Percentiles rank a stretch among this genome's conserved stretches.
Evolutionary conservation across 2,329 filamentous ascomycete genomes (phyloP).

Genomic region (Fusarium pseudograminearum): DNA sequence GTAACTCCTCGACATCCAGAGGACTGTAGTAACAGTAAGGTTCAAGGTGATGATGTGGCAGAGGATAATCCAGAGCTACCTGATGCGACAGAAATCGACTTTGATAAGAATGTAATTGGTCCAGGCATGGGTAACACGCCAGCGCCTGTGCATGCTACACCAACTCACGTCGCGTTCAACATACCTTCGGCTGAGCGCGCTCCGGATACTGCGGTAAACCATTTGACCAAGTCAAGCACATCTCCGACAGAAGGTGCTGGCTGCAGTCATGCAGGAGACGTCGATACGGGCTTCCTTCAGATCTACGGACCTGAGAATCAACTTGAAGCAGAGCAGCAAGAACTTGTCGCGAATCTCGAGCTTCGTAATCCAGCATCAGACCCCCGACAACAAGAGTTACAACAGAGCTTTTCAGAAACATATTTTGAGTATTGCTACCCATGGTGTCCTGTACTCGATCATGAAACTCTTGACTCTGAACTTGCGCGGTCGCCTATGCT

Average conservation of each 20-base stretch:
- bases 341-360: conserved; percentile 46
- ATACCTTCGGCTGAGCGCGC: not conserved
- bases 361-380: conserved; percentile 36
- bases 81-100: not conserved
- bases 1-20: not conserved
- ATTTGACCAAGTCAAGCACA: conserved; percentile 30
- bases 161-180: conserved; percentile 9
- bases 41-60: not conserved
- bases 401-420: conserved; percentile 57
- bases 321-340: conserved; percentile 48
- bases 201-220: not conserved
- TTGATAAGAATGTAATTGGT: not conserved
- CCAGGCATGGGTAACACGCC: conserved; percentile 9
- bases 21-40: not conserved
- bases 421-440: conserved; percentile 58
- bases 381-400: conserved; percentile 45
- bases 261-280: conserved; percentile 49
- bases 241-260: conserved; percentile 38
- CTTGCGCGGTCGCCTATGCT: conserved; percentile 52
- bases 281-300: conserved; percentile 53
- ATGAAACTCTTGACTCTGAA: conserved; percentile 48
- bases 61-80: not conserved
- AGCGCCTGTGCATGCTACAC: not conserved
- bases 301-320: conserved; percentile 52
- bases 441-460: conserved; percentile 58